Conservation (phyloP, 257 asterid genomes). For the Penstemon barbatus region DNA sequence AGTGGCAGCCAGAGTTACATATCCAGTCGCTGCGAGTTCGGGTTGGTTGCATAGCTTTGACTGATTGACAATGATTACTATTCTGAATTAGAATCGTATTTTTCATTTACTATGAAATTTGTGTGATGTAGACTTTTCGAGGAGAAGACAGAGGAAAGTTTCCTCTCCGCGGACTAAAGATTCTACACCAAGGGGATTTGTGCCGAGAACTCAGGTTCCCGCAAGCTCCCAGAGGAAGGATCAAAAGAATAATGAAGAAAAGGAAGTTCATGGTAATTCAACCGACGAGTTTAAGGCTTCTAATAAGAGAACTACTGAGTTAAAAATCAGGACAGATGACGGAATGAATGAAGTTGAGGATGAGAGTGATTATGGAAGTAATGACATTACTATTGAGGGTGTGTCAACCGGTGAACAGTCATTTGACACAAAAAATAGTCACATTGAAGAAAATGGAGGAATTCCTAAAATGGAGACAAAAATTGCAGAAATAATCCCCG, state of each 20-base stretch:
- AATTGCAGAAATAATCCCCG: constrained; percentile 33
- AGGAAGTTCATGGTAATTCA: constrained; percentile 42
- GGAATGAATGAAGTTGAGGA: constrained; percentile 43
- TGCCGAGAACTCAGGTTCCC: constrained; percentile 61
- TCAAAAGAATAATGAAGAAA: constrained; percentile 54
- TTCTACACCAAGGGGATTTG: constrained; percentile 67
- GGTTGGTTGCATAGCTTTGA: constrained; percentile 51
- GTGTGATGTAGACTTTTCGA: constrained; percentile 63
- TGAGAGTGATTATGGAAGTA: constrained; percentile 38
- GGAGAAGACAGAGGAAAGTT: constrained; percentile 56
- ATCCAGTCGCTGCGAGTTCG: constrained; percentile 65
- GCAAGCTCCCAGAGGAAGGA: constrained; percentile 57
- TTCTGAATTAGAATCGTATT: constrained; percentile 7
- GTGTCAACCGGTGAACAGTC: constrained; percentile 28
- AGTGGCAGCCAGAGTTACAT: constrained; percentile 35
- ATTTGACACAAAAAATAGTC: constrained; percentile 33
- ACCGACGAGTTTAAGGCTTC: constrained; percentile 41
- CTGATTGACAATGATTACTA: constrained; percentile 14
- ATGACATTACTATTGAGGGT: constrained; percentile 33
- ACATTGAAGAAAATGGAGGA: constrained; percentile 47
- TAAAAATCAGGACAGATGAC: constrained; percentile 32
- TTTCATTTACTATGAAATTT: constrained; percentile 18
- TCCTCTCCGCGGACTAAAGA: constrained; percentile 54
- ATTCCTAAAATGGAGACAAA: constrained; percentile 33
- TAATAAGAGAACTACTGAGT: constrained; percentile 38